Evolutionary conservation across 1,284 basidiomycete species (phyloP).

Genomic region (Heliocybe sulcata): DNA sequence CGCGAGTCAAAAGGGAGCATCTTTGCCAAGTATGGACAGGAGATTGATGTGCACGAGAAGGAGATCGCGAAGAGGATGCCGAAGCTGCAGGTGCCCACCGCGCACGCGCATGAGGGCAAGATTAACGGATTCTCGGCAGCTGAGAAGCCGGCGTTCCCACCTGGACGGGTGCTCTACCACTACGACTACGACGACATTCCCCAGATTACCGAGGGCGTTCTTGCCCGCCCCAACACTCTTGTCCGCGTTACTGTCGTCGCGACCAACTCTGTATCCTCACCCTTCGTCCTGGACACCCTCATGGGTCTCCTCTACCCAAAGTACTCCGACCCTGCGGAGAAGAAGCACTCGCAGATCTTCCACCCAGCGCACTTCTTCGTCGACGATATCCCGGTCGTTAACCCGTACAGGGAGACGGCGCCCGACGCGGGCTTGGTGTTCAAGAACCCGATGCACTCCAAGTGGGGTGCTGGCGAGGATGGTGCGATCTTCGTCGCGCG

Average conservation of each 20-base stretch:
- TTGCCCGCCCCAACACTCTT: constrained; percentile 5
- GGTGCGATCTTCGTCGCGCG: constrained; percentile 16
- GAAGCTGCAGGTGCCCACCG: background rate
- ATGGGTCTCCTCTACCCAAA: constrained; percentile 4
- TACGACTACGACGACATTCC: constrained; percentile 9
- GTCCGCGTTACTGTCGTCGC: constrained; percentile 6
- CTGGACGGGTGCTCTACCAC: constrained; percentile 6
- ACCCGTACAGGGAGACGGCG: constrained; percentile 6
- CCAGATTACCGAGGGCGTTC: constrained; percentile 5
- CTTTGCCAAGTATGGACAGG: constrained; percentile 9
- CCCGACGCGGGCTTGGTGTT: constrained; percentile 7
- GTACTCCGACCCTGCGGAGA: background rate
- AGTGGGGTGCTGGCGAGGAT: constrained; percentile 7
- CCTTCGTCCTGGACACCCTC: constrained; percentile 4
- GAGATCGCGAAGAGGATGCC: constrained; percentile 5
- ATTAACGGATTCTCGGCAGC: background rate
- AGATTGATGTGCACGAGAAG: background rate
- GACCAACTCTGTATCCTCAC: constrained; percentile 4
- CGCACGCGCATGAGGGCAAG: background rate
- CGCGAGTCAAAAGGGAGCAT: constrained; percentile 11
- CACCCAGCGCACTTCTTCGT: constrained; percentile 7
- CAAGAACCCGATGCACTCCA: constrained; percentile 6
- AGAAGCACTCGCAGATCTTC: constrained; percentile 5
- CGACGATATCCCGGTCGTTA: constrained; percentile 8
- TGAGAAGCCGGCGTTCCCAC: constrained; percentile 3